Evolutionary conservation across 441 rosid genomes (phyloP).

Genomic region (Populus tomentosa): DNA sequence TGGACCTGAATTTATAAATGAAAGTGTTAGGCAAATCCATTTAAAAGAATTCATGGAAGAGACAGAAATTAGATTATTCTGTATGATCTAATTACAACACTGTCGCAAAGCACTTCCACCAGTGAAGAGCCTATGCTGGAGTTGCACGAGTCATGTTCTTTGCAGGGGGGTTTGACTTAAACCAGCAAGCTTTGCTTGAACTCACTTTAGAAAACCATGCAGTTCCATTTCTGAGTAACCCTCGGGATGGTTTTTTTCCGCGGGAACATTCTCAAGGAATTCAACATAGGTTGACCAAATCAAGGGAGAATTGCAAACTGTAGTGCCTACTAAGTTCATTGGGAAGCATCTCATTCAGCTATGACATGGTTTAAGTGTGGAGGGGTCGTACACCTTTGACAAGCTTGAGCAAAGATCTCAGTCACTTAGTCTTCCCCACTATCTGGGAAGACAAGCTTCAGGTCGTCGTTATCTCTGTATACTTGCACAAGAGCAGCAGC

Average conservation of each 20-base stretch:
- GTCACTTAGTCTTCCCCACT: conserved; percentile 29
- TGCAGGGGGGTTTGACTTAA: not conserved
- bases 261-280: not conserved
- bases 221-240: not conserved
- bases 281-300: not conserved
- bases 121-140: not conserved
- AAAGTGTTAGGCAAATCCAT: not conserved
- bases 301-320: not conserved
- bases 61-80: not conserved
- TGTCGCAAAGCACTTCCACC: not conserved
- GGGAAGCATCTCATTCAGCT: not conserved
- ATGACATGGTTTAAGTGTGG: not conserved
- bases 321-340: not conserved
- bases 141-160: conserved; percentile 1
- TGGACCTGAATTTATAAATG: not conserved
- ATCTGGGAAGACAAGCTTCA: conserved; percentile 62
- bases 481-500: conserved; percentile 97
- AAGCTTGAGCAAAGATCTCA: conserved; percentile 4
- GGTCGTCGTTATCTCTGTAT: conserved; percentile 84
- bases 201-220: not conserved
- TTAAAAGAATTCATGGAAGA: not conserved
- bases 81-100: not conserved
- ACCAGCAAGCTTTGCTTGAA: not conserved
- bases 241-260: not conserved
- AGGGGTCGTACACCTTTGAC: not conserved